Percentiles rank a stretch among this genome's conserved stretches.
Evolutionary conservation across 768 basidiomycete species (phyloP).

Genomic region (Pleurotus sapidus): DNA sequence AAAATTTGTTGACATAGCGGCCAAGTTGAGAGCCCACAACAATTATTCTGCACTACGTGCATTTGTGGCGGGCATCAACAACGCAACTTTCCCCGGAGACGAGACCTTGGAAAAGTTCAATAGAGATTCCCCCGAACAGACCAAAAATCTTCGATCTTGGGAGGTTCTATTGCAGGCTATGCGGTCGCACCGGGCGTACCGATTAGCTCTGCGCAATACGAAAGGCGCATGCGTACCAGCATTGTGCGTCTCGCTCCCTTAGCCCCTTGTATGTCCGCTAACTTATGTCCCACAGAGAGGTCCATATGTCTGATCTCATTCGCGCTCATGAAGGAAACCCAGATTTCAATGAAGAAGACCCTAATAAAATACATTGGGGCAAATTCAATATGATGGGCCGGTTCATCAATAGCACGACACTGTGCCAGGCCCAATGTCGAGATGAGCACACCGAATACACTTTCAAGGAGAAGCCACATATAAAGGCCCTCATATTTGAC

Average conservation of each 20-base stretch:
- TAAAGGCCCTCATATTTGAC: conserved; percentile 54
- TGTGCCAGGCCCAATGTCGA: conserved; percentile 77
- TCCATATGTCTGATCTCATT: conserved; percentile 87
- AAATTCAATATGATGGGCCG: conserved; percentile 93
- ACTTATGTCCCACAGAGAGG: conserved; percentile 55
- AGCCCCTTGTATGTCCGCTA: conserved; percentile 10
- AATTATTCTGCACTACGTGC: conserved; percentile 94
- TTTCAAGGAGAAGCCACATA: conserved; percentile 52
- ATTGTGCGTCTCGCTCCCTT: conserved; percentile 44
- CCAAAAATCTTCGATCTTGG: conserved; percentile 79
- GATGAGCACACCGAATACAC: conserved; percentile 51
- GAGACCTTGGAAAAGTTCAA: conserved; percentile 76
- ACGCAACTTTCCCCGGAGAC: conserved; percentile 74
- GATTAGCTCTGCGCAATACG: conserved; percentile 81
- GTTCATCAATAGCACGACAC: conserved; percentile 73
- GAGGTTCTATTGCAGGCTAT: conserved; percentile 80
- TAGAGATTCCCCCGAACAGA: conserved; percentile 58
- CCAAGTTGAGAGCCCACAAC: conserved; percentile 75
- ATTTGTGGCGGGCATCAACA: conserved; percentile 91
- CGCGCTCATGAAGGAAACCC: conserved; percentile 83
- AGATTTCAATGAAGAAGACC: conserved; percentile 64
- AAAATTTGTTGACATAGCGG: conserved; percentile 83
- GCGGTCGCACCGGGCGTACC: conserved; percentile 87
- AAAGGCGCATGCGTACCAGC: conserved; percentile 88
- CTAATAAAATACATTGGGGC: conserved; percentile 86